These are phyloP conservation scores for Fistulifera pelliculosa DNA, from an alignment of 108 stramenopile genomes.

Conservation along the genomic window DNA sequence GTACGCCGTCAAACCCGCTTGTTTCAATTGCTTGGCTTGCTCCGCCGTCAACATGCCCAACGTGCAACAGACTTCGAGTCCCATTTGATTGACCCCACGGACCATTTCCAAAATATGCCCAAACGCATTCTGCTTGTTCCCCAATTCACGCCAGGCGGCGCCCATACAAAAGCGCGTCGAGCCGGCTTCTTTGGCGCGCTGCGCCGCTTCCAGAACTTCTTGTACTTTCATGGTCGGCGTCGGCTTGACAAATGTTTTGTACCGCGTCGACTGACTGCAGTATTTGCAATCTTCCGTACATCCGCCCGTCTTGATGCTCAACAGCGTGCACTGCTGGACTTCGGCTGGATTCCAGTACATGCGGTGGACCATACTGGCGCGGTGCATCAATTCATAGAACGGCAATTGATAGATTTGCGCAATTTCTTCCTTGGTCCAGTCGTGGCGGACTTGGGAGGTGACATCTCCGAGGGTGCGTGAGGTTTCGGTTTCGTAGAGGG, in stretches of 20 bases:
- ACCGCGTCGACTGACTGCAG: conserved; percentile 90
- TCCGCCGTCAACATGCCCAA: conserved; percentile 94
- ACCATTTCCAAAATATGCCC: conserved; percentile 95
- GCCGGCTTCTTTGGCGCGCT: conserved; percentile 92
- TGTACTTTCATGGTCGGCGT: conserved; percentile 97
- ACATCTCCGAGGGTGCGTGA: conserved; percentile 62
- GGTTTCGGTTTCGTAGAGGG: conserved; percentile 53
- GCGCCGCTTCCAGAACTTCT: conserved; percentile 92
- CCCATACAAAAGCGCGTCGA: conserved; percentile 99
- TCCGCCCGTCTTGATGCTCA: conserved; percentile 96
- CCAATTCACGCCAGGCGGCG: conserved; percentile 95
- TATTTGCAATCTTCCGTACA: conserved; percentile 97
- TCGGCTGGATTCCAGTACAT: conserved; percentile 96
- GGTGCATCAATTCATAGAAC: conserved; percentile 94
- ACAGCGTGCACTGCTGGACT: conserved; percentile 94
- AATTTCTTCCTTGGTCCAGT: conserved; percentile 93
- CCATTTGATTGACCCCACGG: conserved; percentile 85
- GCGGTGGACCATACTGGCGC: conserved; percentile 89
- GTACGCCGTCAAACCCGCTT: conserved; percentile 93
- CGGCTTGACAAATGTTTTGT: conserved; percentile 98
- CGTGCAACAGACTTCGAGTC: conserved; percentile 93
- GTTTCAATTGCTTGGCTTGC: conserved; percentile 93
- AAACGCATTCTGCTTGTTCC: conserved; percentile 97
- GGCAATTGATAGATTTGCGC: conserved; percentile 83
- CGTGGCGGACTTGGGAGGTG: conserved; percentile 68